Conservation (phyloP, 208 protist genomes). For the Novymonas esmeraldas region DNA sequence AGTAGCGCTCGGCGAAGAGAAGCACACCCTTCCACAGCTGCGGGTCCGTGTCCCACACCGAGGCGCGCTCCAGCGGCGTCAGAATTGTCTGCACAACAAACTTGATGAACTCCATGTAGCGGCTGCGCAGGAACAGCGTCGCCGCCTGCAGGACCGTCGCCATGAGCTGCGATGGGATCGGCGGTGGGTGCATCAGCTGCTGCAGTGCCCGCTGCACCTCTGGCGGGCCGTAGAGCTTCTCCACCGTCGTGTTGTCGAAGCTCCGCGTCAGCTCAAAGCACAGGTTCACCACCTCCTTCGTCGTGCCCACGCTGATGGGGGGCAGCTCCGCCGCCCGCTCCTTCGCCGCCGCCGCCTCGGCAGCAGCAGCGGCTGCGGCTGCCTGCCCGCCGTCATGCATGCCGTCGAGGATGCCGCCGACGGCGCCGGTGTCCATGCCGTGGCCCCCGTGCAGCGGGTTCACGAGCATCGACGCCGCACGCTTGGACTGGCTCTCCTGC, state of each 20-base stretch:
- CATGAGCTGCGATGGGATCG: conserved; percentile 81
- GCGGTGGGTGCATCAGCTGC: conserved; percentile 50
- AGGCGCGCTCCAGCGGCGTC: conserved; percentile 52
- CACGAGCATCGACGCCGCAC: not conserved
- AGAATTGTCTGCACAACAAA: conserved; percentile 65
- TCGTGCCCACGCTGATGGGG: conserved; percentile 62
- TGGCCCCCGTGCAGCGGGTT: conserved; percentile 3
- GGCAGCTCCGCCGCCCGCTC: conserved; percentile 20
- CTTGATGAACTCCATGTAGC: conserved; percentile 45
- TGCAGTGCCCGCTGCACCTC: conserved; percentile 62
- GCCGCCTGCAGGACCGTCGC: conserved; percentile 63
- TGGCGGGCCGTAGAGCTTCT: conserved; percentile 54
- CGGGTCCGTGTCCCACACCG: conserved; percentile 61
- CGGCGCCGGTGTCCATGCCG: not conserved
- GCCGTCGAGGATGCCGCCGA: conserved; percentile 21
- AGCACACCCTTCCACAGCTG: conserved; percentile 77
- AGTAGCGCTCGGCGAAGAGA: conserved; percentile 73
- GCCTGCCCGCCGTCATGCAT: conserved; percentile 10
- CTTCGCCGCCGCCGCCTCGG: not conserved
- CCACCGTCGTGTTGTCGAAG: conserved; percentile 48
- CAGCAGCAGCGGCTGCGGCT: not conserved
- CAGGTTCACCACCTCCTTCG: conserved; percentile 60
- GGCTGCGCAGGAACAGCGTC: conserved; percentile 32
- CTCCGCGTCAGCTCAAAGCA: conserved; percentile 62
- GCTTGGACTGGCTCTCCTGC: conserved; percentile 37